Percentiles rank a stretch among this genome's conserved stretches.
phyloP scores from a whole-genome alignment of 352 stramenopile species.

The Pythium biforme region DNA sequence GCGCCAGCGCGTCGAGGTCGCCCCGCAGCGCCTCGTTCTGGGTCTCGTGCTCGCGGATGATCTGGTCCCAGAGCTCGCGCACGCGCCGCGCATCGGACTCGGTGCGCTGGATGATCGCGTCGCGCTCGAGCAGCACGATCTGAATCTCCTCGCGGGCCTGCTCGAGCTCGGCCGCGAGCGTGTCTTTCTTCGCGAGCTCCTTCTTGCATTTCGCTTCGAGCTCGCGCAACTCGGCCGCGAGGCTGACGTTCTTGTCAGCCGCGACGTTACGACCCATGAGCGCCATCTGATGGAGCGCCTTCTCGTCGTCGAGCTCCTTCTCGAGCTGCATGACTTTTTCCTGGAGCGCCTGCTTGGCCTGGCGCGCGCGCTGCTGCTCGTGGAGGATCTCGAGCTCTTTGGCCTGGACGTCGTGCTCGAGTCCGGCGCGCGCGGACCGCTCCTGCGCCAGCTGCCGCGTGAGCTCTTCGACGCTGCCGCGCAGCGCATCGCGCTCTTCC shows the following conservation, averaged over 20 bases:
- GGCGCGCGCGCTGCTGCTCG: conserved; percentile 54
- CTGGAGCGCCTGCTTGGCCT: conserved; percentile 45
- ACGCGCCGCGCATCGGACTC: conserved; percentile 71
- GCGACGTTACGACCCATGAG: conserved; percentile 50
- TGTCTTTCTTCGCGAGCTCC: conserved; percentile 62
- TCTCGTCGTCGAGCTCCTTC: conserved; percentile 64
- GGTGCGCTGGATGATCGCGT: conserved; percentile 63
- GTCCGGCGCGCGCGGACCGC: conserved; percentile 30
- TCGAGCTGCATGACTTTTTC: conserved; percentile 51
- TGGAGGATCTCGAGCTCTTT: conserved; percentile 71
- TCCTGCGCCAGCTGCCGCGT: conserved; percentile 44
- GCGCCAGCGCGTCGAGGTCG: conserved; percentile 39
- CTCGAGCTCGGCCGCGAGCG: conserved; percentile 46
- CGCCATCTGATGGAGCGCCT: conserved; percentile 47
- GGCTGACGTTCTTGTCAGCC: conserved; percentile 49
- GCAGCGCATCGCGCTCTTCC: conserved; percentile 56
- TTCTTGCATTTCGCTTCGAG: conserved; percentile 62
- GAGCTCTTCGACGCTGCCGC: conserved; percentile 48
- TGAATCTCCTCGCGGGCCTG: conserved; percentile 47
- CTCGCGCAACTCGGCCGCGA: conserved; percentile 48
- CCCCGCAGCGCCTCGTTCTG: conserved; percentile 44
- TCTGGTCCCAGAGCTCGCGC: conserved; percentile 78
- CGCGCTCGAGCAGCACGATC: conserved; percentile 41
- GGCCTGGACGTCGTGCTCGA: conserved; percentile 63
- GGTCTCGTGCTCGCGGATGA: conserved; percentile 62